Percentiles rank a stretch among this genome's conserved stretches.
These are phyloP conservation scores for Sphenostylis stenocarpa DNA, from an alignment of 306 rosid species.

Conservation along the genomic window DNA sequence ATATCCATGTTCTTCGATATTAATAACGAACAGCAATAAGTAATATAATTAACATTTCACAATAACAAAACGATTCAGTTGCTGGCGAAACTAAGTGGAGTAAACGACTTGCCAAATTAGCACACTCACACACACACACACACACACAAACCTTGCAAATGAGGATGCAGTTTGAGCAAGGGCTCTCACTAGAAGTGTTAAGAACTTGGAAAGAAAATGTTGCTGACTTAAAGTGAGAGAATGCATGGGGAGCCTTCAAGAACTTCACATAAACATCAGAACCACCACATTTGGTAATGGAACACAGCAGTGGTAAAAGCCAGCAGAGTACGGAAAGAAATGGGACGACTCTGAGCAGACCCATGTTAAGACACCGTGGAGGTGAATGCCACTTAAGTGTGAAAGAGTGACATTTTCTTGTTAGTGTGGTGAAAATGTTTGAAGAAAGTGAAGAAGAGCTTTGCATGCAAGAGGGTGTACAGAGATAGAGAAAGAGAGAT, in stretches of 20 bases:
- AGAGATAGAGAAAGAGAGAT: slow-evolving; percentile 26
- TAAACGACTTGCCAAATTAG: slow-evolving; percentile 8
- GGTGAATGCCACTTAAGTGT: slow-evolving; percentile 23
- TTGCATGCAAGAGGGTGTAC: slow-evolving; percentile 27
- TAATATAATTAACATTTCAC: not conserved
- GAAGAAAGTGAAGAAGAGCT: slow-evolving; percentile 27
- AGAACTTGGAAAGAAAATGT: slow-evolving; percentile 66
- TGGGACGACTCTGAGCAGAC: slow-evolving; percentile 39
- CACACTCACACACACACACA: not conserved
- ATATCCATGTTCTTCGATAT: not conserved
- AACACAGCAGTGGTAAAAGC: slow-evolving; percentile 44
- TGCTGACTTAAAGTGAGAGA: slow-evolving; percentile 77
- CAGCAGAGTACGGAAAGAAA: slow-evolving; percentile 40
- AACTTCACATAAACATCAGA: slow-evolving; percentile 61
- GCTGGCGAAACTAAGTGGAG: not conserved
- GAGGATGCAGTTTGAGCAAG: slow-evolving; percentile 61
- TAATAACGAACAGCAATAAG: not conserved
- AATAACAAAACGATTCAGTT: not conserved
- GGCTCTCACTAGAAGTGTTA: slow-evolving; percentile 24
- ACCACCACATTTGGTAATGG: slow-evolving; percentile 40
- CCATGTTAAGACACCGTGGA: slow-evolving; percentile 48
- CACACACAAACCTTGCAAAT: slow-evolving; percentile 65
- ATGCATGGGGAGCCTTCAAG: slow-evolving; percentile 71
- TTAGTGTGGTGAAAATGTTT: slow-evolving; percentile 18
- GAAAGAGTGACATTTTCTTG: slow-evolving; percentile 36